A percentile compares a stretch with the other conserved stretches of the same genome.
Evolutionary conservation across 2,329 filamentous ascomycete genomes (phyloP).

Genomic region (Penicillium capsulatum): DNA sequence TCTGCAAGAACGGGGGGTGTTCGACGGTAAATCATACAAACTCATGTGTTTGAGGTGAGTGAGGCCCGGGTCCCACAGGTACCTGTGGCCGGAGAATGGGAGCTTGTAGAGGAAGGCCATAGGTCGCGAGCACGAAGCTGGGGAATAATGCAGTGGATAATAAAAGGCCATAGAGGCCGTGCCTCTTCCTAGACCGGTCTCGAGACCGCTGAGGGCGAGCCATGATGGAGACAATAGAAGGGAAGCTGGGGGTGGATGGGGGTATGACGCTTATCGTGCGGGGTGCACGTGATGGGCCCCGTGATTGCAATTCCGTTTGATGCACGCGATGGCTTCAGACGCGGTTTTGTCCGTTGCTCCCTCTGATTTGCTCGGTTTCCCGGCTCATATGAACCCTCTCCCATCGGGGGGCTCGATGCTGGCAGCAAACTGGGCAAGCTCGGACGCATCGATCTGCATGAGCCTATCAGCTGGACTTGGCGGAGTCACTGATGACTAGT

Average conservation of each 20-base stretch:
- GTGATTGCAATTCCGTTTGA: too few relatives aligned
- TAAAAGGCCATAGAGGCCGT: conserved; percentile 17
- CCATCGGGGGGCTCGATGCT: too few relatives aligned
- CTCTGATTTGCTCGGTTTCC: too few relatives aligned
- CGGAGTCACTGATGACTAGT: conserved; percentile 20
- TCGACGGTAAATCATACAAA: conserved; percentile 31
- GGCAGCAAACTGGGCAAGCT: conserved; percentile 7
- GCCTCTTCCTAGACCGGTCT: conserved; percentile 12
- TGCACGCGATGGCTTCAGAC: too few relatives aligned
- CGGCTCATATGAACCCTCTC: too few relatives aligned
- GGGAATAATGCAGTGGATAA: conserved; percentile 23
- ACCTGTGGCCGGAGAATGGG: conserved; percentile 35
- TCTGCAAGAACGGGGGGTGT: background rate
- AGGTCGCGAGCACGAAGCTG: conserved; percentile 20
- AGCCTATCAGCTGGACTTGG: conserved; percentile 28
- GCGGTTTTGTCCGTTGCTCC: background rate
- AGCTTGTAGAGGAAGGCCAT: conserved; percentile 20
- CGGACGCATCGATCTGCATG: conserved; percentile 21
- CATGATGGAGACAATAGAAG: conserved; percentile 21
- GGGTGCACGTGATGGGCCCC: conserved; percentile 1
- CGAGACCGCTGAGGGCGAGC: conserved; percentile 14
- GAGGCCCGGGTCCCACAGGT: conserved; percentile 22
- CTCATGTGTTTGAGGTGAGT: conserved; percentile 27
- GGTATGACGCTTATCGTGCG: conserved; percentile 7
- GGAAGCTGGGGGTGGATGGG: conserved; percentile 11